Evolutionary conservation across 495 filamentous ascomycete species (phyloP), one percentile per base, ranked within the genome.

Genomic region (Aspergillus baeticus): DNA sequence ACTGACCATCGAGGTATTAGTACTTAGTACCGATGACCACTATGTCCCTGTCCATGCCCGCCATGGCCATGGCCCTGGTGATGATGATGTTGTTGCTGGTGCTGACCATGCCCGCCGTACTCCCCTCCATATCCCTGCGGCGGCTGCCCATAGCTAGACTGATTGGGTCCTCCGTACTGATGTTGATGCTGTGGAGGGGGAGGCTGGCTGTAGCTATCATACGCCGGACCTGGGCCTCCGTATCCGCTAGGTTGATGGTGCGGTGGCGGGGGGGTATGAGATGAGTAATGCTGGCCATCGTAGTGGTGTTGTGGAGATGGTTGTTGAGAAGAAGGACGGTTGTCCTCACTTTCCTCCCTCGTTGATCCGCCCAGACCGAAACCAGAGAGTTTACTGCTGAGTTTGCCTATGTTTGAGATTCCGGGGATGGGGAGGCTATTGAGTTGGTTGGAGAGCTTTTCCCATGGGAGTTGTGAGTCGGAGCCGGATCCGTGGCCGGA

Each of bases 311-410:
- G 41, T 13, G 33, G 45, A 47, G 39, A 15, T 33, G 54, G 36
- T 5, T 58, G 45, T 7, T 36, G 22, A 15, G 41, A 38, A 10
- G 48, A 34, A n/a, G 46, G 43, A 38, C 18, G 29, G 46, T 31
- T 14, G 43, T 63, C 60, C 10, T 56, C 26, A 8, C 26, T 61
- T 8, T 66, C 63, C 13, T 67, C 54, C 1, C 59, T 46, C 20
- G 63, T 62, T 23, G 64, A 76, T 10, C 77, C 66, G 57, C 83
- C 69, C 63, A 81, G 59, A 65, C 81, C 68, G 67, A 77, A 64
- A 42, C 63, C 61, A 3, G 71, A 73, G 35, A 74, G 57, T 17
- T 66, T 69, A 22, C 69, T 74, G 39, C 66, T 66, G 13, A 75
- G 62, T 35, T 73, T 76, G 35, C 64, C 63, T 36, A 77, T 33